phyloP scores from a whole-genome alignment of 495 filamentous ascomycete genomes.

The Lasiosphaeria hispida region DNA sequence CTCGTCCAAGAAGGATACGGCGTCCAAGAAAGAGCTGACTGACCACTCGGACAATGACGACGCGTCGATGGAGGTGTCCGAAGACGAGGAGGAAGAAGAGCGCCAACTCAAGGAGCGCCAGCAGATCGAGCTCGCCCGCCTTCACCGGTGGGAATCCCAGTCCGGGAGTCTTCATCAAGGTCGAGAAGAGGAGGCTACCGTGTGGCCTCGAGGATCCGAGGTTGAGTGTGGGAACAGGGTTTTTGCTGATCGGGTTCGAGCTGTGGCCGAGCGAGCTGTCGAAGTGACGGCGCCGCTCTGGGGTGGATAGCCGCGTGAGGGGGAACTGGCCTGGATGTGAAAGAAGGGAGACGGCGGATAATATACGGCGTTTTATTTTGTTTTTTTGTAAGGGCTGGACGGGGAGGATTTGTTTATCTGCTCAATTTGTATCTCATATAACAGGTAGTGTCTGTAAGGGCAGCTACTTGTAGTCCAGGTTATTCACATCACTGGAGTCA shows the following conservation, averaged over 20 bases:
- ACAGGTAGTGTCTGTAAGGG: too few relatives aligned
- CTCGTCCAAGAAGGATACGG: constrained; percentile 20
- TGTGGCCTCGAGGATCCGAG: constrained; percentile 86
- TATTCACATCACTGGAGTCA: too few relatives aligned
- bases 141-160: constrained; percentile 80
- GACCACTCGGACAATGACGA: constrained; percentile 28
- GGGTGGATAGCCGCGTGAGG: constrained; percentile 25
- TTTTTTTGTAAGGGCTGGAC: neutral
- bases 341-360: neutral
- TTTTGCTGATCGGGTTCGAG: constrained; percentile 74
- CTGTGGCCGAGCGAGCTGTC: constrained; percentile 87
- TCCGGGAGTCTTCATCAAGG: constrained; percentile 85
- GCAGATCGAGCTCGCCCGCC: constrained; percentile 57
- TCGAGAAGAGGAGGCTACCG: constrained; percentile 81
- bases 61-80: constrained; percentile 37
- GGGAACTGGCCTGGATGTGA: neutral
- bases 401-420: neutral
- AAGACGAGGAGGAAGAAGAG: constrained; percentile 40
- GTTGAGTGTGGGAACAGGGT: constrained; percentile 78
- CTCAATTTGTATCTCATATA: too few relatives aligned
- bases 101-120: constrained; percentile 39
- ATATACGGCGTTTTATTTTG: too few relatives aligned
- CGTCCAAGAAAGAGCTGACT: constrained; percentile 29
- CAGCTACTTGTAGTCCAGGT: too few relatives aligned
- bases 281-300: constrained; percentile 81